Evolutionary conservation across 495 filamentous ascomycete species (phyloP).

Genomic region (Sordaria brevicollis): DNA sequence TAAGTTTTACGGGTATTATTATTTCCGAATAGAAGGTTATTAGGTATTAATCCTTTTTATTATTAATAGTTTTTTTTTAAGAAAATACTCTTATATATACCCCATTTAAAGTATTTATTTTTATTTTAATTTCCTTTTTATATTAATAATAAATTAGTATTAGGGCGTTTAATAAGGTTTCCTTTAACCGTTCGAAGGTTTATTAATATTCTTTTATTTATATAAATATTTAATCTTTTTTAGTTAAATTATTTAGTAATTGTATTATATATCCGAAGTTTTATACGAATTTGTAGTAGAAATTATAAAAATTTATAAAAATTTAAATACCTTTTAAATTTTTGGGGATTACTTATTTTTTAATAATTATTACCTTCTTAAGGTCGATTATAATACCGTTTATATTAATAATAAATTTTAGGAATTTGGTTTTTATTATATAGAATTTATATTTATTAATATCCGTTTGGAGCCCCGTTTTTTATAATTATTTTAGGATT

Average conservation of each 20-base stretch:
- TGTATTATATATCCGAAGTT: not conserved
- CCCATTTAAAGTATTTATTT: not conserved
- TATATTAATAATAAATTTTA: slow-evolving; percentile 15
- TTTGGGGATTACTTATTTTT: not conserved
- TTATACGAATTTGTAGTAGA: slow-evolving; percentile 1
- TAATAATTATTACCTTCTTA: not conserved
- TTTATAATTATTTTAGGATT: slow-evolving; percentile 4
- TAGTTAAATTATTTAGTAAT: not conserved
- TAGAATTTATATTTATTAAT: too few species aligned
- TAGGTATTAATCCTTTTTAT: not conserved
- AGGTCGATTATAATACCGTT: not conserved
- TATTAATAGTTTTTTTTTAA: too few species aligned
- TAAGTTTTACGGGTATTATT: too few species aligned
- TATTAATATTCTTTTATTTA: not conserved
- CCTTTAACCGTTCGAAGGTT: not conserved
- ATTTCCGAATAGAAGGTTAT: not conserved
- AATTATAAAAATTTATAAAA: slow-evolving; percentile 3
- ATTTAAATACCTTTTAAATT: not conserved
- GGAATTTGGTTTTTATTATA: too few species aligned
- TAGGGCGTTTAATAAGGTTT: not conserved
- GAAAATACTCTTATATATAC: not conserved
- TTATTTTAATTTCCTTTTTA: too few species aligned
- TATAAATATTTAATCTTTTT: not conserved
- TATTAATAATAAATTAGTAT: not conserved
- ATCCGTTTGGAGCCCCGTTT: slow-evolving; percentile 9